Evolutionary conservation across 805 yeast species (phyloP).

Genomic region (Pichia ethanolica): DNA sequence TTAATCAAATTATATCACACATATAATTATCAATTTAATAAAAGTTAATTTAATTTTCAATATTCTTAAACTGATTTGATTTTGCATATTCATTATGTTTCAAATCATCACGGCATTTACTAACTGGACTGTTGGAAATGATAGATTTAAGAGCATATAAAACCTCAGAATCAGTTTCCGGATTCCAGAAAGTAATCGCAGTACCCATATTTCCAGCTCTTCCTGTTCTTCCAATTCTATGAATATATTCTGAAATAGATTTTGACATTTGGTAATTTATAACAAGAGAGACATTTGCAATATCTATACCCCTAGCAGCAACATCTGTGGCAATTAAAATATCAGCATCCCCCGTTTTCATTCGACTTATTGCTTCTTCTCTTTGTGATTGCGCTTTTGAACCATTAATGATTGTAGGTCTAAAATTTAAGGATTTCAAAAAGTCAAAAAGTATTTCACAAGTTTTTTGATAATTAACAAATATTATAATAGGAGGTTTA

Average conservation of each 20-base stretch:
- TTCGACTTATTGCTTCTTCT: constrained; percentile 61
- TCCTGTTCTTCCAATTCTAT: constrained; percentile 94
- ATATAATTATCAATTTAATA: no score
- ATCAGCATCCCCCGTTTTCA: constrained; percentile 49
- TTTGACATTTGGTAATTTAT: constrained; percentile 80
- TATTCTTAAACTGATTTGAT: background rate
- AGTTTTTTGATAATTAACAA: constrained; percentile 67
- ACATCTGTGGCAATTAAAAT: constrained; percentile 87
- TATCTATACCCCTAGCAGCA: constrained; percentile 93
- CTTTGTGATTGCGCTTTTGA: constrained; percentile 79
- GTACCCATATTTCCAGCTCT: constrained; percentile 82
- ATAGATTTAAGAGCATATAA: constrained; percentile 45
- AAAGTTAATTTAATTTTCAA: constrained; percentile 4
- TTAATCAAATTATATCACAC: no score
- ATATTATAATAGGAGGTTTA: constrained; percentile 69
- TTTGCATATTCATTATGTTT: constrained; percentile 7
- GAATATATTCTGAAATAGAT: constrained; percentile 76
- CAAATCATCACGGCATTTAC: constrained; percentile 36
- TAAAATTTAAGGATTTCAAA: constrained; percentile 38
- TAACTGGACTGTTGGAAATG: constrained; percentile 33
- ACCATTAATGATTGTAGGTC: constrained; percentile 71
- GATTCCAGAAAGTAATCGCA: constrained; percentile 65
- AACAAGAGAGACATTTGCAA: constrained; percentile 79
- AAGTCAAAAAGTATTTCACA: constrained; percentile 61
- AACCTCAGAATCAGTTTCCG: constrained; percentile 41